Conservation (phyloP, 805 yeast species). For the Clavispora asparagi region DNA sequence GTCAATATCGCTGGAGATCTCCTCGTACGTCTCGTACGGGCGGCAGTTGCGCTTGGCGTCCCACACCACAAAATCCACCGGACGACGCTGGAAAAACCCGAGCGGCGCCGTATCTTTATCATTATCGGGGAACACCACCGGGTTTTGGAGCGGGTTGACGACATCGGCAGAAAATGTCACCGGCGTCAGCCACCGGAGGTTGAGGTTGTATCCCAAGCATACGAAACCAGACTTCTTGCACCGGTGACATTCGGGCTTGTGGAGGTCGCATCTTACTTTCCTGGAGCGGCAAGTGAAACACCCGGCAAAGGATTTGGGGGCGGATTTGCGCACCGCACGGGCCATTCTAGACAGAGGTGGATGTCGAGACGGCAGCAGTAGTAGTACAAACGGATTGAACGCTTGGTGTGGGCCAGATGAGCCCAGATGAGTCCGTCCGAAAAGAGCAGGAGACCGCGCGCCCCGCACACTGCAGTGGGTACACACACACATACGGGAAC, state of each 20-base stretch:
- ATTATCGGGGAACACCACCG: slow-evolving; percentile 24
- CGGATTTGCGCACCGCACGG: background rate
- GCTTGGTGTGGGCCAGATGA: background rate
- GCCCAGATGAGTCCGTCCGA: background rate
- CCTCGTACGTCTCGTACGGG: slow-evolving; percentile 69
- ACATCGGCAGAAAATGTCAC: slow-evolving; percentile 23
- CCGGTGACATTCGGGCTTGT: slow-evolving; percentile 63
- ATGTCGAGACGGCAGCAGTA: background rate
- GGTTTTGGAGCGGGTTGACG: slow-evolving; percentile 25
- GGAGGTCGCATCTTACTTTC: slow-evolving; percentile 75
- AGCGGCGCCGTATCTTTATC: slow-evolving; percentile 26
- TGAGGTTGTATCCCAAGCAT: slow-evolving; percentile 82
- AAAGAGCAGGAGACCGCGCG: background rate
- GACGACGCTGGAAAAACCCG: slow-evolving; percentile 57
- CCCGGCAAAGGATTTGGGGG: slow-evolving; percentile 71
- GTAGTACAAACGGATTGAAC: background rate
- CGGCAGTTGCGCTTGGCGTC: slow-evolving; percentile 42
- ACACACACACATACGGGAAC: background rate
- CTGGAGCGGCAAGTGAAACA: slow-evolving; percentile 84
- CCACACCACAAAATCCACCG: slow-evolving; percentile 70
- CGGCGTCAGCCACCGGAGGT: slow-evolving; percentile 72
- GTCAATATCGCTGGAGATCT: slow-evolving; percentile 67
- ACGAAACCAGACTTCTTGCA: slow-evolving; percentile 62
- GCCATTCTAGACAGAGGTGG: background rate
- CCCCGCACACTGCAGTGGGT: background rate